Percentiles rank a stretch among this genome's conserved stretches.
phyloP scores from a whole-genome alignment of 176 grass and related monocot genomes.

The Miscanthus lutarioriparius region DNA sequence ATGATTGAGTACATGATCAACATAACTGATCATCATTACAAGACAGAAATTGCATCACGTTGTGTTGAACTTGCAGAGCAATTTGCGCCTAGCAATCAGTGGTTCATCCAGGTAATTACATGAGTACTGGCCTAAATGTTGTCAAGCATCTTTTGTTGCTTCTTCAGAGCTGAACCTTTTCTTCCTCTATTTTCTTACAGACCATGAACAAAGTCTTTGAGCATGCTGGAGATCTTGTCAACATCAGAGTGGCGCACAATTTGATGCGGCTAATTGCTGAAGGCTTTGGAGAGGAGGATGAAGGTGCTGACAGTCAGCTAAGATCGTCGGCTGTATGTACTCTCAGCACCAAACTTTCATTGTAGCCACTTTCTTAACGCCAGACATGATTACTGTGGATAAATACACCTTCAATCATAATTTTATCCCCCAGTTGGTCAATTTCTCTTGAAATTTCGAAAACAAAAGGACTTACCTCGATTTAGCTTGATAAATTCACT shows the following conservation, averaged over 20 bases:
- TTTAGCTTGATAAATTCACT: background rate
- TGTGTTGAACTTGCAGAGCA: conserved; percentile 99
- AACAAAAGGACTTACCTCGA: background rate
- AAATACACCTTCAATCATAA: background rate
- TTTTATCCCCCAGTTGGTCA: background rate
- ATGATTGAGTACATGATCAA: conserved; percentile 99
- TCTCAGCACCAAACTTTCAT: background rate
- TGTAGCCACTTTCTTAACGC: background rate
- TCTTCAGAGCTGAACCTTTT: conserved; percentile 13
- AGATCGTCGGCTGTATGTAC: conserved; percentile 98
- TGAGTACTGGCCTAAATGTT: background rate
- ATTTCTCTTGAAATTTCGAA: conserved; percentile 10
- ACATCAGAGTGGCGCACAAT: conserved; percentile 96
- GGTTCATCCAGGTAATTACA: conserved; percentile 86
- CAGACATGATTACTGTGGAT: background rate
- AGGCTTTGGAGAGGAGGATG: conserved; percentile 98
- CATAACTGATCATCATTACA: conserved; percentile 95
- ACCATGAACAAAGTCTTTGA: conserved; percentile 99
- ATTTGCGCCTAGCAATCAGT: conserved; percentile 98
- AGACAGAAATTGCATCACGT: conserved; percentile 96
- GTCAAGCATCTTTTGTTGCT: background rate
- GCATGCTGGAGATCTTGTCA: conserved; percentile 99
- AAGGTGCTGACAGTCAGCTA: conserved; percentile 93
- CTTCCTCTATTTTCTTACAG: conserved; percentile 52
- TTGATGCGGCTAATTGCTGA: conserved; percentile 99